Conservation (phyloP, 164 flowering plant species). For the Taxillus chinensis region DNA sequence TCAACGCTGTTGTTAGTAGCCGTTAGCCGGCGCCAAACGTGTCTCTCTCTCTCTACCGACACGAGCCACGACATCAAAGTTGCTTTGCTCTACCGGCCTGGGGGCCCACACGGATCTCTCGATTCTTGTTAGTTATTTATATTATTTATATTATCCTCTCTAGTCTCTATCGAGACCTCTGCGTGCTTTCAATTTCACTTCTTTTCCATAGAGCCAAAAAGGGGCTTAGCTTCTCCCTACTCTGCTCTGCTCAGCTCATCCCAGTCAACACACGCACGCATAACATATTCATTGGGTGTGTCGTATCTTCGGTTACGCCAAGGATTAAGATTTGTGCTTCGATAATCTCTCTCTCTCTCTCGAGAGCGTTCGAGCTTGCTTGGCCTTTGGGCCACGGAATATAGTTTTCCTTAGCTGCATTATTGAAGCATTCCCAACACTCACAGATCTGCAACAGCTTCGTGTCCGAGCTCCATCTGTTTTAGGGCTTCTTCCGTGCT, state of each 20-base stretch:
- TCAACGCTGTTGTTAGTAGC: no score
- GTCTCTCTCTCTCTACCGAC: no score
- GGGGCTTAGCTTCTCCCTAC: not conserved
- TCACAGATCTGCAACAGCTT: not conserved
- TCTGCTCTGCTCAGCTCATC: not conserved
- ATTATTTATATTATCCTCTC: no score
- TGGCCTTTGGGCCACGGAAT: conserved; percentile 5
- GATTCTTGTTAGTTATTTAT: no score
- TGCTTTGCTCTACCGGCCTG: no score
- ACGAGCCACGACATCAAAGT: no score
- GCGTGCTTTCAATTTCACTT: not conserved
- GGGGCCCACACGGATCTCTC: no score
- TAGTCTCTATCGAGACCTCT: not conserved
- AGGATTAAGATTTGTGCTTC: not conserved
- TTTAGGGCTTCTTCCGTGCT: not conserved
- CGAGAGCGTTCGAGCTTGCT: conserved; percentile 11
- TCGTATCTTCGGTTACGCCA: not conserved
- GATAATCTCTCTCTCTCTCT: no score
- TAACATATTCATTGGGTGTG: not conserved
- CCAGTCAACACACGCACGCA: not conserved
- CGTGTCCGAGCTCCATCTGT: not conserved
- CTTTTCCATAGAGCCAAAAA: conserved; percentile 1
- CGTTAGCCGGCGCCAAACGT: no score
- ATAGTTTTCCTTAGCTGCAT: conserved; percentile 7
- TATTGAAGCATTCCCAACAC: conserved; percentile 14